phyloP scores from a whole-genome alignment of 768 basidiomycete species.

The Boletus rubroflammeus region DNA sequence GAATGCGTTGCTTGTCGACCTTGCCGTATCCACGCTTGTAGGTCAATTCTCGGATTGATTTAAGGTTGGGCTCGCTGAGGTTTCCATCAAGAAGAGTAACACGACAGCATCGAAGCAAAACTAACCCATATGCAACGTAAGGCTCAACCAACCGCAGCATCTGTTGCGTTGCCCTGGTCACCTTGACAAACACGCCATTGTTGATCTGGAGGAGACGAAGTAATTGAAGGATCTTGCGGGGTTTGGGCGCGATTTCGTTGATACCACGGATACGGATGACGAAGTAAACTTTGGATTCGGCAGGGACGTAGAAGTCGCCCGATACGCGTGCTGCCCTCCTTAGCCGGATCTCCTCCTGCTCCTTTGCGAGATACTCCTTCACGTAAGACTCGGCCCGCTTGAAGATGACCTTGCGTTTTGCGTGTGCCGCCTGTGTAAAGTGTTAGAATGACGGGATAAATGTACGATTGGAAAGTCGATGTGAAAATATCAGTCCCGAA shows the following conservation, averaged over 20 bases:
- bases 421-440: constrained; percentile 67
- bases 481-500: constrained; percentile 58
- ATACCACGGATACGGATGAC: constrained; percentile 99
- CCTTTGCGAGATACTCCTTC: constrained; percentile 90
- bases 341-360: constrained; percentile 95
- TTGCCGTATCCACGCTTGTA: constrained; percentile 99
- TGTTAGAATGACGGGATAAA: constrained; percentile 12
- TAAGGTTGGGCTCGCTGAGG: constrained; percentile 88
- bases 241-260: constrained; percentile 99
- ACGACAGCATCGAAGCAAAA: constrained; percentile 3
- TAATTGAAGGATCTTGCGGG: constrained; percentile 97
- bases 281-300: constrained; percentile 96
- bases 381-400: constrained; percentile 98
- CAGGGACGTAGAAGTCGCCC: constrained; percentile 97
- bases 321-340: constrained; percentile 88
- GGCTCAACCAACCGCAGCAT: constrained; percentile 98
- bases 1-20: constrained; percentile 95
- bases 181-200: constrained; percentile 98
- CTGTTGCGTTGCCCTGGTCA: constrained; percentile 92
- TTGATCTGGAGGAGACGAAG: constrained; percentile 99
- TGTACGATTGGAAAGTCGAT: neutral
- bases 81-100: constrained; percentile 1
- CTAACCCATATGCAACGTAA: constrained; percentile 94
- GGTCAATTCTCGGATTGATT: constrained; percentile 93
- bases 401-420: constrained; percentile 97